Conservation (phyloP, 495 filamentous ascomycete species). For the Daldinia caldariorum region DNA sequence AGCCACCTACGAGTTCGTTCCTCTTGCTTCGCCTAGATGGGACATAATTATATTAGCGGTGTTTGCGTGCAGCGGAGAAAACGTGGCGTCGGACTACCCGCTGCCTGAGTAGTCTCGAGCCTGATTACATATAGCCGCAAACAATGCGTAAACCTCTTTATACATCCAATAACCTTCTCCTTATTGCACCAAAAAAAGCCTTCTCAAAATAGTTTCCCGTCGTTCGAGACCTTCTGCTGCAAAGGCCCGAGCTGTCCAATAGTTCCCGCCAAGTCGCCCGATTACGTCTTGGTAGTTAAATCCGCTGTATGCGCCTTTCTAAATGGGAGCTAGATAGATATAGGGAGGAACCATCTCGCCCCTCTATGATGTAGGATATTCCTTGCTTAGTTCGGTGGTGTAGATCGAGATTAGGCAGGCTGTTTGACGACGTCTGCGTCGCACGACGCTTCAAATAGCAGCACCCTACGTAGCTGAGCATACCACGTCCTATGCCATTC, state of each 20-base stretch:
- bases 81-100: neutral
- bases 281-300: constrained; percentile 7
- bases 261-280: constrained; percentile 24
- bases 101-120: neutral
- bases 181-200: neutral
- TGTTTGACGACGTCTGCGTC: constrained; percentile 19
- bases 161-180: neutral
- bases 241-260: constrained; percentile 6
- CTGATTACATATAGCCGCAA: neutral
- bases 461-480: neutral
- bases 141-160: neutral
- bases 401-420: constrained; percentile 32
- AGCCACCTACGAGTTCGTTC: neutral
- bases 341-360: constrained; percentile 2
- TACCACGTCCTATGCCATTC: constrained; percentile 13
- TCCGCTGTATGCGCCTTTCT: constrained; percentile 14
- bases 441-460: constrained; percentile 15
- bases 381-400: constrained; percentile 2
- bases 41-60: neutral
- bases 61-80: neutral
- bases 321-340: neutral
- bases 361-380: constrained; percentile 12
- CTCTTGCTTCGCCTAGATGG: too few relatives aligned
- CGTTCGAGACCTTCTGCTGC: constrained; percentile 5
- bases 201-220: constrained; percentile 11